phyloP scores from a whole-genome alignment of 2,329 filamentous ascomycete genomes.

The Colletotrichum tropicale region DNA sequence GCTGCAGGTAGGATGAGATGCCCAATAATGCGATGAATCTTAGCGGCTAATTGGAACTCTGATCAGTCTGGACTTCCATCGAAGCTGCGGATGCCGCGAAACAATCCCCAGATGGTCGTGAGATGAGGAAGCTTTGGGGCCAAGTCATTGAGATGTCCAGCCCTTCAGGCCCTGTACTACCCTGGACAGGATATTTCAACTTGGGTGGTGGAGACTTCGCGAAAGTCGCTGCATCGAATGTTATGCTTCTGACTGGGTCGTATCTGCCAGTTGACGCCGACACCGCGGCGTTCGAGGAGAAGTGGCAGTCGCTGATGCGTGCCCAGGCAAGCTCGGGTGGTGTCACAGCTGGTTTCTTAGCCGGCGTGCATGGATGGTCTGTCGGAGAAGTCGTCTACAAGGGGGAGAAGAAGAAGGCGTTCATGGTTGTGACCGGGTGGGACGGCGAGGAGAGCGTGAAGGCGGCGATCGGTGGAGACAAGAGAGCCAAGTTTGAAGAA shows the following conservation, averaged over 20 bases:
- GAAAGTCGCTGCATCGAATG: neutral
- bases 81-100: neutral
- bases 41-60: accelerated
- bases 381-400: neutral
- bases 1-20: neutral
- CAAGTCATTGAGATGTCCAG: neutral
- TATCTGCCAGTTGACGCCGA: neutral
- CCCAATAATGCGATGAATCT: accelerated
- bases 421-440: neutral
- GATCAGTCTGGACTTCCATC: neutral
- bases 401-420: neutral
- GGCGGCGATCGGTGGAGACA: neutral
- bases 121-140: neutral
- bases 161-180: neutral
- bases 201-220: neutral
- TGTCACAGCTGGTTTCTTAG: neutral
- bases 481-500: neutral
- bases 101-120: neutral
- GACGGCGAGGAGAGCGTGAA: neutral
- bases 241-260: neutral
- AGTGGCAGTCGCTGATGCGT: neutral
- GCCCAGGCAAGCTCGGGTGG: neutral
- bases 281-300: neutral
- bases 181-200: neutral
- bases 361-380: neutral